Percentiles rank a stretch among this genome's conserved stretches.
Conservation (phyloP, 2,329 filamentous ascomycete genomes). For the Tolypocladium pustulatum region DNA sequence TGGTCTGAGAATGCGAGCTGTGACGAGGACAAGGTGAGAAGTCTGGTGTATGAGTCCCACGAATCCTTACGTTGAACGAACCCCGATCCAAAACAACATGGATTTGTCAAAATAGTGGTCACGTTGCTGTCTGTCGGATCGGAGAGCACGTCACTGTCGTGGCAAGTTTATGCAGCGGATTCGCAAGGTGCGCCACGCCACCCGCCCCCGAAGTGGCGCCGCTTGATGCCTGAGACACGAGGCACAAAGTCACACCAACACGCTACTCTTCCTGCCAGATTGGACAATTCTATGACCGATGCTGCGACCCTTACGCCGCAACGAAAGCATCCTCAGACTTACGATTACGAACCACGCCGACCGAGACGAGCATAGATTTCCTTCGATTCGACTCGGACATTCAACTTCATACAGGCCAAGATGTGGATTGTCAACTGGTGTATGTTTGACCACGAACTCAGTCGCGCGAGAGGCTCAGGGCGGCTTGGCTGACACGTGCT, state of each 20-base stretch:
- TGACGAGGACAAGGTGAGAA: neutral
- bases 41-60: too few relatives aligned
- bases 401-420: conserved; percentile 16
- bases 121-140: neutral
- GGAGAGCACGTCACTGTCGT: neutral
- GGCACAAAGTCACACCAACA: neutral
- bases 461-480: neutral
- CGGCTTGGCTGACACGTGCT: conserved; percentile 21
- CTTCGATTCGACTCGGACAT: neutral
- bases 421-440: conserved; percentile 98
- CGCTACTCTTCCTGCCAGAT: conserved; percentile 2
- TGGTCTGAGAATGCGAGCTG: too few relatives aligned
- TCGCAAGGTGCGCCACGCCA: neutral
- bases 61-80: neutral
- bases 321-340: neutral
- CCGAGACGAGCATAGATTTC: neutral
- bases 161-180: neutral
- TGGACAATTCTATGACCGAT: neutral
- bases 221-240: conserved; percentile 2
- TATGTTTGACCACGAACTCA: conserved; percentile 37
- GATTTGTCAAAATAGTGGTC: too few relatives aligned
- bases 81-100: too few relatives aligned
- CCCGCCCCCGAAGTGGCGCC: neutral
- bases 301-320: neutral
- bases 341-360: neutral